Evolutionary conservation across 139 green algal genomes (phyloP).

Genomic region (Helicosporidium sp.): DNA sequence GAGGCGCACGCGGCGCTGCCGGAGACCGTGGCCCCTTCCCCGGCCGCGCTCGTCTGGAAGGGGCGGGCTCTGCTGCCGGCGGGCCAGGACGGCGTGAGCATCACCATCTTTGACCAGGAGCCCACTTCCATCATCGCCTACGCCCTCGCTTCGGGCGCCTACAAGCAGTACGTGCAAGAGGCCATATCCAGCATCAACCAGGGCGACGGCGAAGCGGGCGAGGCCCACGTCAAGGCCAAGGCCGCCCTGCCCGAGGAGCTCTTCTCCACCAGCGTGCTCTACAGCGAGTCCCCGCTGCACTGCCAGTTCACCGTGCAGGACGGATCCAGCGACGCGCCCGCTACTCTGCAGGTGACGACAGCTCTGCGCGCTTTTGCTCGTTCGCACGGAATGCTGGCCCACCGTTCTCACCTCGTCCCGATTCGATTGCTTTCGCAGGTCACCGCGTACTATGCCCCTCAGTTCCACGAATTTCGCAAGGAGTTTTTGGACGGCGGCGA

Average conservation of each 20-base stretch:
- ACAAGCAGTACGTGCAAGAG: not conserved
- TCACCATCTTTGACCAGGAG: slow-evolving; percentile 51
- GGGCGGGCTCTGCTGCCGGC: slow-evolving; percentile 34
- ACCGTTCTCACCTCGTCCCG: not conserved
- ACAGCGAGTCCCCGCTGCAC: slow-evolving; percentile 29
- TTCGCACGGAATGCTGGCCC: not conserved
- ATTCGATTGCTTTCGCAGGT: slow-evolving; percentile 17
- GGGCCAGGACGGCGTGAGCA: slow-evolving; percentile 27
- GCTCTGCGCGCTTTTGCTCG: not conserved
- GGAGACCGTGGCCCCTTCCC: too few relatives aligned
- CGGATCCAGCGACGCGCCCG: slow-evolving; percentile 15
- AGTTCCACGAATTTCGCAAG: slow-evolving; percentile 63
- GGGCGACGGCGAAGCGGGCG: too few relatives aligned
- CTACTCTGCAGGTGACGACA: not conserved
- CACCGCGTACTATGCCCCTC: slow-evolving; percentile 56
- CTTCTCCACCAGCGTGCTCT: slow-evolving; percentile 13
- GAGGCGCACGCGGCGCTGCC: too few relatives aligned
- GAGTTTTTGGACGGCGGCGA: slow-evolving; percentile 46
- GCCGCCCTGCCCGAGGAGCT: not conserved
- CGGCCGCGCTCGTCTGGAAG: too few relatives aligned
- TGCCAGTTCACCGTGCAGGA: slow-evolving; percentile 42
- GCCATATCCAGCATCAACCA: not conserved
- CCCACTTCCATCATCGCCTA: slow-evolving; percentile 62
- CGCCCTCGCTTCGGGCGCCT: slow-evolving; percentile 6
- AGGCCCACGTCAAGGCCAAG: not conserved